Evolutionary conservation across 768 basidiomycete genomes (phyloP).

Genomic region (Suillus placidus): DNA sequence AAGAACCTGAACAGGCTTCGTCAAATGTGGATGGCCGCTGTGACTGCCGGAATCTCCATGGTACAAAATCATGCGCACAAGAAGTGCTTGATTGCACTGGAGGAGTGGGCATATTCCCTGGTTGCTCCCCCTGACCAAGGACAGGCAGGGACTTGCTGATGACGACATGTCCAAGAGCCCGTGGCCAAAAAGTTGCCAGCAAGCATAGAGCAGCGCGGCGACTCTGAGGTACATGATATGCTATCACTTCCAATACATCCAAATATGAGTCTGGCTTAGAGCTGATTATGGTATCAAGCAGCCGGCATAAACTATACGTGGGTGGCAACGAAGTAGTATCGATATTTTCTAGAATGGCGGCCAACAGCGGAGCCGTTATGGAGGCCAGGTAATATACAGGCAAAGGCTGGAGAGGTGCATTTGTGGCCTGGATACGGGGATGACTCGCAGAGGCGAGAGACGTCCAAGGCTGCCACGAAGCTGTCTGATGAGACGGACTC

Average conservation of each 20-base stretch:
- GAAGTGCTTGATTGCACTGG: slow-evolving; percentile 23
- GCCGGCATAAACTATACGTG: slow-evolving; percentile 51
- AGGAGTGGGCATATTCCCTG: slow-evolving; percentile 29
- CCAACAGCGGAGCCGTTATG: slow-evolving; percentile 63
- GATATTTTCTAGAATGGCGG: slow-evolving; percentile 60
- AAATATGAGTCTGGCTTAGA: slow-evolving; percentile 69
- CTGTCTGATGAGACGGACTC: not conserved
- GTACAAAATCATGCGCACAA: slow-evolving; percentile 61
- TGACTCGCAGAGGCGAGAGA: slow-evolving; percentile 18
- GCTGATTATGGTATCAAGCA: slow-evolving; percentile 55
- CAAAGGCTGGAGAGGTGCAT: slow-evolving; percentile 57
- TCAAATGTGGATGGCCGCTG: slow-evolving; percentile 29
- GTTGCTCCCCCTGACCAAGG: slow-evolving; percentile 23
- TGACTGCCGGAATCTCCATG: slow-evolving; percentile 59
- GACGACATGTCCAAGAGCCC: slow-evolving; percentile 64
- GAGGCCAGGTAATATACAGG: slow-evolving; percentile 63
- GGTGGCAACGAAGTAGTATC: slow-evolving; percentile 38
- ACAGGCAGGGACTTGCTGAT: slow-evolving; percentile 56
- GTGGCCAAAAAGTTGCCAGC: slow-evolving; percentile 68
- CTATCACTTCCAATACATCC: slow-evolving; percentile 72
- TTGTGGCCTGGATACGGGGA: slow-evolving; percentile 48
- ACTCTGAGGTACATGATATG: slow-evolving; percentile 61
- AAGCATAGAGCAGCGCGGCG: slow-evolving; percentile 57
- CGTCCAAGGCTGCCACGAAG: slow-evolving; percentile 35
- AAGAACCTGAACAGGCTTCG: slow-evolving; percentile 45